Conservation (phyloP, 306 rosid genomes). For the Boehmeria nivea region DNA sequence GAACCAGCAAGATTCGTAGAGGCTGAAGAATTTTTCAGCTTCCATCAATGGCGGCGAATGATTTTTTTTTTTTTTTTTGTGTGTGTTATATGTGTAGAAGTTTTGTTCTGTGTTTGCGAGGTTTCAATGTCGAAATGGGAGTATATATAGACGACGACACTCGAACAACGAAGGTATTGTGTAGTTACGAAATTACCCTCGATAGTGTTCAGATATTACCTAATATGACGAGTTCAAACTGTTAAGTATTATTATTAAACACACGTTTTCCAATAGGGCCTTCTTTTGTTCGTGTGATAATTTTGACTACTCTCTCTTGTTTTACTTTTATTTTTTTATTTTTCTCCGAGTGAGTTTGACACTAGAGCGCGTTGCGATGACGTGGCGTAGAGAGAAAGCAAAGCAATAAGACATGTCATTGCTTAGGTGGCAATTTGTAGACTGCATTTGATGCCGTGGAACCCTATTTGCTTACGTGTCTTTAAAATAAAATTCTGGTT, state of each 20-base stretch:
- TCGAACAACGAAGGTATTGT: neutral
- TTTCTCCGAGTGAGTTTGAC: neutral
- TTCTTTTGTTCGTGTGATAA: neutral
- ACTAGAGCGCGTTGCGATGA: conserved; percentile 9
- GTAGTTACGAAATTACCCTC: conserved; percentile 34
- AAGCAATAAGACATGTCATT: neutral
- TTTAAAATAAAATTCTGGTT: neutral
- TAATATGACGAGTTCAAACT: conserved; percentile 21
- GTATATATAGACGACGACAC: neutral
- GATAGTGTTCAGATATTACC: conserved; percentile 9
- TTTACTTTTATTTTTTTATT: conserved; percentile 13
- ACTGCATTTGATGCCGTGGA: neutral
- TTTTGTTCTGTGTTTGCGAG: neutral
- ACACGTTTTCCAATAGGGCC: conserved; percentile 40
- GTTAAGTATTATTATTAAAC: neutral
- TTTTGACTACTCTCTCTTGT: neutral
- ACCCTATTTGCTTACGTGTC: neutral
- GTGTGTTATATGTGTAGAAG: neutral
- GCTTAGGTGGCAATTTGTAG: neutral
- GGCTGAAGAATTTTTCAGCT: conserved; percentile 43
- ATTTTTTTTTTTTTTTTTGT: neutral
- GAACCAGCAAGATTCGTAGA: conserved; percentile 67
- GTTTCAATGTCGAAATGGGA: neutral
- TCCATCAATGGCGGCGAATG: conserved; percentile 47
- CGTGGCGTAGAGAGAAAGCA: conserved; percentile 29